Base-by-base conservation (phyloP, 495 filamentous ascomycete species). In the Letharia lupina region DNA sequence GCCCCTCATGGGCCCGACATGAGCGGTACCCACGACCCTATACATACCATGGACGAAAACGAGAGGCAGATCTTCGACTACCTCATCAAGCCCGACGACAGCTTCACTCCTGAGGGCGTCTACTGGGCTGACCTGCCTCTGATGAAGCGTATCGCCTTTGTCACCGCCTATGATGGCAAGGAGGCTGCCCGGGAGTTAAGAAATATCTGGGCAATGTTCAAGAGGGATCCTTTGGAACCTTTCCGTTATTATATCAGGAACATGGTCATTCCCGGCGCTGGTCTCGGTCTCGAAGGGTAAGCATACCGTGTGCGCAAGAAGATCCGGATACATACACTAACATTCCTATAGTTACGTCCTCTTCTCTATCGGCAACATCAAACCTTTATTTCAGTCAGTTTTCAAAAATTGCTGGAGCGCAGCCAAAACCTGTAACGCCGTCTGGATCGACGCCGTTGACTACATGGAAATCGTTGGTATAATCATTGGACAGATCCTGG, bases 361-460 rank as follows among this genome's bases (percentile, higher is more conserved):
- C 41, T 96, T 96, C 83, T 95, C 91, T 64, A 96, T 96, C 68
- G 91, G 91, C 71, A 95, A 93, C 75, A 74, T 96, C 64, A 85
- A 84, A 70, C 89, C 91, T 6, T 79, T 96, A 7, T 91, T 95
- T 70, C 70, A 84, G 65, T 76, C 81, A 9, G 78, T 83, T 20
- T 96, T 91, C 80, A 80, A 84, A 5, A 63, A 69, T 4, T 96
- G 92, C 81, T 96, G 92, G 92, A 79, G 79, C 1, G 78, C 76
- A 7, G 69, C 78, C 64, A 76, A 80, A 6, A 85, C 81, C 48
- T 96, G 92, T 77, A 85, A 86, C 70, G 66, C 78, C 67, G 86
- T 86, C 54, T 96, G 91, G 91, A 75, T 91, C 45, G 80, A 85
- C 56, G 82, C 91, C 16, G 83, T 96, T 18, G 86, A 89, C 20